Base-by-base conservation (phyloP, 306 rosid species). In the Macrotyloma uniflorum region DNA sequence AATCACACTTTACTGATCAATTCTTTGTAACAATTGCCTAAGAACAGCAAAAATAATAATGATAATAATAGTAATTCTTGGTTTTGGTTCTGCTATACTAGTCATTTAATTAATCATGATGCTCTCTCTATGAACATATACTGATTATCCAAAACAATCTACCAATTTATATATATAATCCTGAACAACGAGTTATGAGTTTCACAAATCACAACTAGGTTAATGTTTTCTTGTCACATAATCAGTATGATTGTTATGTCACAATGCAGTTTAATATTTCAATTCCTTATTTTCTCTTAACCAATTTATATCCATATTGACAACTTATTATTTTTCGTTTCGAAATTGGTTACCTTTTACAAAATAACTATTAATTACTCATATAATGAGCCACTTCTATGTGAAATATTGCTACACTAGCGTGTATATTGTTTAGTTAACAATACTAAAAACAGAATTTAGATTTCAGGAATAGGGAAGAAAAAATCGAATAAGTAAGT, bases 21-120 rank as follows among this genome's bases (percentile, higher is more conserved):
- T 74, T 75, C 42, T 74, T 72, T 74, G 77, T 49, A 67, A 67
- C 74, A 59, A 74, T 23, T 66, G 42, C 18, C 33, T 67, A 57
- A 49, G 59, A 78, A 36, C n/a, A 59, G 20, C 1, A 24, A 58
- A 55, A 57, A 20, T 9, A 24, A 58, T 14, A 26, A 58, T 72
- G 20, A 20, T 38, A 18, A 46, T 51, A 6, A 53, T 23, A 65
- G 49, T 64, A 5, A 42, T 45, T 71, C 57, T 71, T 65, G 9
- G 40, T 73, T 64, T 76, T 77, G 45, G 22, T 64, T 71, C 26
- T 65, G 42, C 50, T 73, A 12, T 40, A 23, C 30, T 26, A 72
- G 54, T 24, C 57, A 11, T 61, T 79, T 71, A 23, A 11, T 20
- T 55, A 11, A 55, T 55, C n/a, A 23, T 55, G 32, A 4, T 55